These are phyloP conservation scores for Physaria fendleri DNA, from an alignment of 345 rosid genomes.

Conservation along the genomic window DNA sequence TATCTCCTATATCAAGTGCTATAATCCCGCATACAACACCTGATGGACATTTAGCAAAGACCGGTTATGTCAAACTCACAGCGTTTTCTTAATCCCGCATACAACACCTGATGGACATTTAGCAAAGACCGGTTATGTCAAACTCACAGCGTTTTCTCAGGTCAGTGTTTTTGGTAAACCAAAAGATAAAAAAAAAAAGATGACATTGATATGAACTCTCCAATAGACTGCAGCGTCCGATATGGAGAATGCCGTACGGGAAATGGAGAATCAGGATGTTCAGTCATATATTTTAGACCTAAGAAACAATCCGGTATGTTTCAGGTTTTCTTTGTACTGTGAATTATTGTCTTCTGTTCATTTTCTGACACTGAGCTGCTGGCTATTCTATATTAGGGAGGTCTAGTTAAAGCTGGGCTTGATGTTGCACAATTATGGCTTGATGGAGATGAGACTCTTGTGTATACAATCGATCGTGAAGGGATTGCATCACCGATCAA, in stretches of 20 bases:
- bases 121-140: slow-evolving; percentile 76
- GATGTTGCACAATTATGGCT: slow-evolving; percentile 92
- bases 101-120: slow-evolving; percentile 54
- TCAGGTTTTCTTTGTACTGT: background rate
- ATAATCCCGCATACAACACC: slow-evolving; percentile 73
- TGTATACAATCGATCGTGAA: slow-evolving; percentile 74
- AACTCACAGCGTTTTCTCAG: slow-evolving; percentile 74
- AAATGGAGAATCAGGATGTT: slow-evolving; percentile 74
- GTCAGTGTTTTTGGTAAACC: slow-evolving; percentile 27
- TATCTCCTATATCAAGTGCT: slow-evolving; percentile 74
- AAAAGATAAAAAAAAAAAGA: background rate
- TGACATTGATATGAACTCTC: slow-evolving; percentile 1
- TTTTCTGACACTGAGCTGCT: background rate
- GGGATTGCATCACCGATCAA: slow-evolving; percentile 68
- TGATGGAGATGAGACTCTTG: slow-evolving; percentile 86
- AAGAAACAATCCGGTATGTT: slow-evolving; percentile 70
- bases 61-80: slow-evolving; percentile 72
- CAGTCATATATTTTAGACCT: slow-evolving; percentile 78
- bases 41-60: slow-evolving; percentile 55
- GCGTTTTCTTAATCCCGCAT: slow-evolving; percentile 90
- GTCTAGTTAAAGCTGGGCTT: slow-evolving; percentile 82
- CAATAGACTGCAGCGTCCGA: slow-evolving; percentile 77
- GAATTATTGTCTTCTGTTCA: background rate
- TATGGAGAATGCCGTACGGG: slow-evolving; percentile 54
- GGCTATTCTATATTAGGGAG: slow-evolving; percentile 47